These are phyloP conservation scores for Candida ficus DNA, from an alignment of 805 yeast genomes.

Conservation along the genomic window DNA sequence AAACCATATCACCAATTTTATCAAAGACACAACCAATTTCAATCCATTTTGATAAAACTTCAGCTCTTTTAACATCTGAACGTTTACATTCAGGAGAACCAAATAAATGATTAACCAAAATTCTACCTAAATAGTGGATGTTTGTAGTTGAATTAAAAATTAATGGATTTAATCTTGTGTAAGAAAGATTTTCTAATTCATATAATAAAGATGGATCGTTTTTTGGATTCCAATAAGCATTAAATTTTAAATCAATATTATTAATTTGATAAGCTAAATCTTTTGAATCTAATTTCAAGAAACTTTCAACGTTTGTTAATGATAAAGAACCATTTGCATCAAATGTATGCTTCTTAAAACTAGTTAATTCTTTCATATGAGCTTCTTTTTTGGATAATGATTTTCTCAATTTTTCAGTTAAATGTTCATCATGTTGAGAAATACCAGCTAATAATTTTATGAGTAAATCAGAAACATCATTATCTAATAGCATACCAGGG, in stretches of 20 bases:
- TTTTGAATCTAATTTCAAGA: constrained; percentile 49
- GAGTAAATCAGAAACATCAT: constrained; percentile 52
- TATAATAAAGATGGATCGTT: constrained; percentile 72
- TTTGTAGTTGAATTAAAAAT: constrained; percentile 62
- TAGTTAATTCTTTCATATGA: constrained; percentile 32
- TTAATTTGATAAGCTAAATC: constrained; percentile 61
- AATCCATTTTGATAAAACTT: constrained; percentile 76
- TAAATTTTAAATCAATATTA: constrained; percentile 60
- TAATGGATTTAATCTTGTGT: constrained; percentile 62
- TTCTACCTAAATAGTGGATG: constrained; percentile 72
- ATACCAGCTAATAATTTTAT: constrained; percentile 46
- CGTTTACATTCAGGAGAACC: constrained; percentile 34
- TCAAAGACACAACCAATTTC: constrained; percentile 74
- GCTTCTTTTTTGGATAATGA: constrained; percentile 48
- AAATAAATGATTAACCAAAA: constrained; percentile 66
- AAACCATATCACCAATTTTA: constrained; percentile 83
- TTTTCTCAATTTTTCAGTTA: constrained; percentile 48
- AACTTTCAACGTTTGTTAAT: constrained; percentile 34
- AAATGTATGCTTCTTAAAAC: constrained; percentile 19
- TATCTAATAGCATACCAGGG: constrained; percentile 66
- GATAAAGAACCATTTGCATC: constrained; percentile 22
- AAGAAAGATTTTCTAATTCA: constrained; percentile 30
- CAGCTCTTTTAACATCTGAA: constrained; percentile 47
- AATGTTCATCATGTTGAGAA: constrained; percentile 41
- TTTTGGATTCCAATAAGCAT: constrained; percentile 71